Evolutionary conservation across 805 yeast genomes (phyloP).

Genomic region (Starmerella apis): DNA sequence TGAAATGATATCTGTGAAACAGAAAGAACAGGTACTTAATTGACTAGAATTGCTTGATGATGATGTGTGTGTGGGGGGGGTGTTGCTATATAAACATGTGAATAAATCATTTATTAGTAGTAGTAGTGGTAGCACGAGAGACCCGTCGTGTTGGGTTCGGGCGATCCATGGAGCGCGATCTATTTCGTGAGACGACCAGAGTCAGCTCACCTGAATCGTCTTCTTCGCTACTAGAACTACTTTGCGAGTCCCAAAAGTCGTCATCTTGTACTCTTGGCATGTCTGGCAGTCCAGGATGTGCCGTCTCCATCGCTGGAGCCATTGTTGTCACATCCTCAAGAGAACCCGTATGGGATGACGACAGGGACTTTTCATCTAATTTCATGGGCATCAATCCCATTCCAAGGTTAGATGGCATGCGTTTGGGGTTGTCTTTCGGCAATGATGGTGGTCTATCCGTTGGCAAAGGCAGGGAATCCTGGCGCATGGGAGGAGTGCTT

Average conservation of each 20-base stretch:
- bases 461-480: neutral
- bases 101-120: neutral
- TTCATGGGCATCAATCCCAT: conserved; percentile 19
- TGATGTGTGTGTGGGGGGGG: too few species aligned
- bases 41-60: too few species aligned
- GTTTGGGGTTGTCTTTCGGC: neutral
- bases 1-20: too few species aligned
- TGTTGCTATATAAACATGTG: neutral
- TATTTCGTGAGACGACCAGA: conserved; percentile 24
- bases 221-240: conserved; percentile 21
- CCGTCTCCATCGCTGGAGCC: neutral
- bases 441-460: neutral
- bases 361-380: conserved; percentile 11
- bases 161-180: conserved; percentile 19
- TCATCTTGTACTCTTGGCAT: conserved; percentile 12
- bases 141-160: neutral
- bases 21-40: too few species aligned
- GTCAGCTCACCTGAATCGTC: conserved; percentile 25
- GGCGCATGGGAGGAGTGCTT: neutral
- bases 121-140: neutral
- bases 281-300: conserved; percentile 12
- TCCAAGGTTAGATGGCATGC: neutral
- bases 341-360: conserved; percentile 4
- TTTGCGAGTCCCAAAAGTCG: conserved; percentile 13
- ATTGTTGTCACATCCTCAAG: conserved; percentile 3